Base-by-base conservation (phyloP, 2,329 filamentous ascomycete genomes). In the Colletotrichum somersetense region DNA sequence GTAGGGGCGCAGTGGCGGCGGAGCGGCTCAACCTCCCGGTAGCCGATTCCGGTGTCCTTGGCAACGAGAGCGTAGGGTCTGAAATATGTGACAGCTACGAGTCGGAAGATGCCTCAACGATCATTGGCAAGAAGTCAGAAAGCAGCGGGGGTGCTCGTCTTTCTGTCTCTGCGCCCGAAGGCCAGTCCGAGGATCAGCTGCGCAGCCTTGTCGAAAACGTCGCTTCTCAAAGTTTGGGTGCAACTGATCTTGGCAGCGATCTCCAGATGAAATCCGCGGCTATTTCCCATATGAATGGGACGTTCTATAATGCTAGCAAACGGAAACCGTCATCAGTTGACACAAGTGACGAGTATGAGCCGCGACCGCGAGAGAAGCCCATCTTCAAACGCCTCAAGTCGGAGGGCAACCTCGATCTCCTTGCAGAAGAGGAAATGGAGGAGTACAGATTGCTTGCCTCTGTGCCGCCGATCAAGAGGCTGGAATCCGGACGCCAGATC, bases 351-450 rank as follows among this genome's bases (percentile, higher is more conserved):
- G 88, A 89, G 72, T 84, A 83, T 61, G 86, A 87, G 7, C 62
- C 72, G 7, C 68, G 75, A 0, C 71, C 73, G 40, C 62, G 67
- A 7, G 66, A 66, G 46, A 86, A 87, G 73, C 86, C 87, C 4
- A 84, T 82, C 0, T 85, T 89, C 77, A 91, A 91, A 77, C 81
- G 88, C 74, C 80, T 89, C 20, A 88, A 87, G 73, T 89, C 89
- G 0, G 85, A 86, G 62, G 80, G 78, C 3, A 81, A 83, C 52
- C 77, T 84, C 23, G 82, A 83, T 23, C 74, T 78, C 4, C 65
- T 81, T 18, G 74, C 79, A 8, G 78, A 82, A 26, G 78, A 81
- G 16, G 77, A 81, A 2, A 74, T 84, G 11, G 81, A 82, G 42
- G 87, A 89, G 70, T 83, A 82, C 62, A 81, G 79, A 48, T 79